phyloP scores from a whole-genome alignment of 208 protist genomes.

The Wallacemonas rigidus region DNA sequence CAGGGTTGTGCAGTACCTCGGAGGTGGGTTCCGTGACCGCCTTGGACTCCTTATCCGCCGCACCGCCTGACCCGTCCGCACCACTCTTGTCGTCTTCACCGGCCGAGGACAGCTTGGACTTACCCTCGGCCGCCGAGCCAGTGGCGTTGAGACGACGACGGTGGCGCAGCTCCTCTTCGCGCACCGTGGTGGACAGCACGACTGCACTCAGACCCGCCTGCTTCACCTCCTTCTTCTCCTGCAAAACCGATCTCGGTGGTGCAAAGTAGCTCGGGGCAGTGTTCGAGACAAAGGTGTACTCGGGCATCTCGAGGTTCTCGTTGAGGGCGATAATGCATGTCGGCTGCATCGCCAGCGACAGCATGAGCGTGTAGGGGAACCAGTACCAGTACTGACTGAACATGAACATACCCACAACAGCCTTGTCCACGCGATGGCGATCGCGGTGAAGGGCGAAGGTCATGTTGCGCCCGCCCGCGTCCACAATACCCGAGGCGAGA shows the following conservation, averaged over 20 bases:
- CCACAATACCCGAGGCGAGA: conserved; percentile 96
- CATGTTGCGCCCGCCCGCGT: conserved; percentile 97
- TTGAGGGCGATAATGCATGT: conserved; percentile 98
- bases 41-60: conserved; percentile 37
- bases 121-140: conserved; percentile 6
- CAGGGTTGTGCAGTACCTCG: conserved; percentile 78
- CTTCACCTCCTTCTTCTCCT: conserved; percentile 89
- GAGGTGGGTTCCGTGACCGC: conserved; percentile 46
- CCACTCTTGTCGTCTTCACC: background rate
- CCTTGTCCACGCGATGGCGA: conserved; percentile 94
- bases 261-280: conserved; percentile 94
- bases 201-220: conserved; percentile 59
- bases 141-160: conserved; percentile 31
- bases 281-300: conserved; percentile 93
- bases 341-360: conserved; percentile 96
- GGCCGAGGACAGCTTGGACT: conserved; percentile 15
- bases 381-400: conserved; percentile 99
- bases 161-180: conserved; percentile 84
- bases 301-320: conserved; percentile 95
- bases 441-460: conserved; percentile 95
- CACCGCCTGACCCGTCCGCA: conserved; percentile 1
- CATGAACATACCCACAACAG: conserved; percentile 97
- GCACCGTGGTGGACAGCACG: conserved; percentile 86
- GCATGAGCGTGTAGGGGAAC: conserved; percentile 98
- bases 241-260: conserved; percentile 76